Conservation (phyloP, 768 basidiomycete species). For the Tephrocybe sp. region DNA sequence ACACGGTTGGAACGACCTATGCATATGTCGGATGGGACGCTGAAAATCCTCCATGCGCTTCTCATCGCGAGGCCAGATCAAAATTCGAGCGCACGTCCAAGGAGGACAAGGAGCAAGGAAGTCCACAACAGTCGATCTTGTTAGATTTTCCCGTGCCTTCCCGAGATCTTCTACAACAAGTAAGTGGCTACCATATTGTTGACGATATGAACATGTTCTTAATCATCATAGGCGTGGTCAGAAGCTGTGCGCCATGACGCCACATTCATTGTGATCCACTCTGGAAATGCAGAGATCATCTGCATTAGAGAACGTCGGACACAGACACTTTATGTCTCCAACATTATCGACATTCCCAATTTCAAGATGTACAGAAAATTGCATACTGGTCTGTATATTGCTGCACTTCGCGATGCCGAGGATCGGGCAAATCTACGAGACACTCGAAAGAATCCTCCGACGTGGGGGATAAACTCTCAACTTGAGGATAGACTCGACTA, state of each 20-base stretch:
- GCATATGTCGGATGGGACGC: slow-evolving; percentile 1
- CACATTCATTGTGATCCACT: slow-evolving; percentile 6
- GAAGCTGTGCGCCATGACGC: slow-evolving; percentile 4
- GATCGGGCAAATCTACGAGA: background rate
- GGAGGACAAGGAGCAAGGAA: background rate
- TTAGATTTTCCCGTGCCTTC: background rate
- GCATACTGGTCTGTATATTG: slow-evolving; percentile 2
- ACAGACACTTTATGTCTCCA: slow-evolving; percentile 6
- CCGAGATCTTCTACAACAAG: slow-evolving; percentile 5
- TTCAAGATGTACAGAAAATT: background rate
- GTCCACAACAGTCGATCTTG: background rate
- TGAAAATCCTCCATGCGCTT: background rate
- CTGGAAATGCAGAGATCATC: slow-evolving; percentile 8
- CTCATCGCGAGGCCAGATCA: background rate
- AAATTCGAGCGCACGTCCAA: background rate
- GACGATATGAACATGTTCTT: background rate
- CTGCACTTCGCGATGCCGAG: background rate
- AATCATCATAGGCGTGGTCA: slow-evolving; percentile 4
- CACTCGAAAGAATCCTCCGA: background rate
- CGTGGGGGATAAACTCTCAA: background rate
- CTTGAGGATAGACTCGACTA: background rate
- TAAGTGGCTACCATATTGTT: background rate
- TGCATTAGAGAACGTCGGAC: background rate
- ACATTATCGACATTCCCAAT: background rate
- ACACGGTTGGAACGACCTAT: background rate